phyloP scores from a whole-genome alignment of 2,329 filamentous ascomycete genomes.

The Aspergillus melleus region DNA sequence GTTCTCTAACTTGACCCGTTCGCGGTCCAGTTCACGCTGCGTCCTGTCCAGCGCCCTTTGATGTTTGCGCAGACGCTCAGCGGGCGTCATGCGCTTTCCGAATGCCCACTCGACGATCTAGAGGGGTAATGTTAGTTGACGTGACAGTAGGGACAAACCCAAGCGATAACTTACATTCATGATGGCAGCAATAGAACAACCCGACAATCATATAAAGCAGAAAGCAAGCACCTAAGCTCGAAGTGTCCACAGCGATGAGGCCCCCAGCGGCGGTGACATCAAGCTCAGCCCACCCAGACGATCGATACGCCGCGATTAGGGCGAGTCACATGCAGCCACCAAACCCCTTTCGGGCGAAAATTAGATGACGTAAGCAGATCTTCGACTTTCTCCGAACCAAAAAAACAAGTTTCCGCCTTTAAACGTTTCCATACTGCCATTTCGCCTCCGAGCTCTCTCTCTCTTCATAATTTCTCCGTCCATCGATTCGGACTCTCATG shows the following conservation, averaged over 20 bases:
- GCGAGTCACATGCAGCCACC: slow-evolving; percentile 11
- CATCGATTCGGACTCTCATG: slow-evolving; percentile 8
- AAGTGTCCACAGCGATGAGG: neutral
- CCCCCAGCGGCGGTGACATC: slow-evolving; percentile 2
- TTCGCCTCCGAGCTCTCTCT: slow-evolving; percentile 4
- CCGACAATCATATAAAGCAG: neutral
- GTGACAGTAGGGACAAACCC: slow-evolving; percentile 6
- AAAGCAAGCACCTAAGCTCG: neutral
- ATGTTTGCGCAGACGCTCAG: slow-evolving; percentile 66
- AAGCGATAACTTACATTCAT: slow-evolving; percentile 14
- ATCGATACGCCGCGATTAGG: neutral
- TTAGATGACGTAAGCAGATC: neutral
- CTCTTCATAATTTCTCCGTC: neutral
- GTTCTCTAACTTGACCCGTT: slow-evolving; percentile 93
- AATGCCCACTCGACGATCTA: slow-evolving; percentile 99
- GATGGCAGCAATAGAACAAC: neutral
- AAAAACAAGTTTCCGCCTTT: slow-evolving; percentile 8
- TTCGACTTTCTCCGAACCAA: neutral
- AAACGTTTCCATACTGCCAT: neutral
- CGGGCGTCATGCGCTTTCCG: slow-evolving; percentile 97
- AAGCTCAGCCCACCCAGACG: neutral
- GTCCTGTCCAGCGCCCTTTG: slow-evolving; percentile 97
- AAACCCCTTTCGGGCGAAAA: slow-evolving; percentile 18
- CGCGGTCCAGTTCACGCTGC: slow-evolving; percentile 91
- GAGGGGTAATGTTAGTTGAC: slow-evolving; percentile 8